Percentiles rank a stretch among this genome's conserved stretches.
These are phyloP conservation scores for Russula lepida DNA, from an alignment of 768 basidiomycete genomes.

Conservation along the genomic window DNA sequence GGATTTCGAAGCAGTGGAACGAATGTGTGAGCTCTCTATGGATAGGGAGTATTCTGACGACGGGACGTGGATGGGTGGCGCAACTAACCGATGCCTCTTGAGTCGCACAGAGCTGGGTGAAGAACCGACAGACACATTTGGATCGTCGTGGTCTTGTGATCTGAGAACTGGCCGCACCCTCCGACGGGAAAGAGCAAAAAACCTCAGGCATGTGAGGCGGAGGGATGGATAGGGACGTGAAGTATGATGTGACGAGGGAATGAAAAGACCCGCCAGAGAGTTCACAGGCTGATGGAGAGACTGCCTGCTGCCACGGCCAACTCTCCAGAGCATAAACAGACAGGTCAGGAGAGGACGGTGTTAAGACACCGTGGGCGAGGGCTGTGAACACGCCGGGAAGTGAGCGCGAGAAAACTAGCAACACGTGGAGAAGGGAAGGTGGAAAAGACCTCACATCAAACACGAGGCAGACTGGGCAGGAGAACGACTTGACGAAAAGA, in stretches of 20 bases:
- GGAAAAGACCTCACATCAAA: constrained; percentile 11
- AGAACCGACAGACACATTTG: background rate
- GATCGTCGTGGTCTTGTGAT: background rate
- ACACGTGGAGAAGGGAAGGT: background rate
- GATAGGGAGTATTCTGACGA: background rate
- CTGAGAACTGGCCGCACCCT: background rate
- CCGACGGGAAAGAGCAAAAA: constrained; percentile 5
- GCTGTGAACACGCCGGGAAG: constrained; percentile 3
- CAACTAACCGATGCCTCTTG: background rate
- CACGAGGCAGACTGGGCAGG: constrained; percentile 1
- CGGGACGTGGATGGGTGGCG: background rate
- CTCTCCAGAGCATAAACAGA: constrained; percentile 72
- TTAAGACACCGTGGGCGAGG: constrained; percentile 30
- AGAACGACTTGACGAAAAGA: background rate
- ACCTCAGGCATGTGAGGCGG: constrained; percentile 23
- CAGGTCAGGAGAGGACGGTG: constrained; percentile 33
- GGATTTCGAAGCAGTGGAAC: background rate
- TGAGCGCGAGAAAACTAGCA: constrained; percentile 2
- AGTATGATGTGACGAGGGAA: constrained; percentile 19
- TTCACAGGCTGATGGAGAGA: constrained; percentile 31
- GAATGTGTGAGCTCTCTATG: background rate
- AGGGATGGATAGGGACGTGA: constrained; percentile 10
- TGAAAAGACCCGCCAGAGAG: constrained; percentile 23
- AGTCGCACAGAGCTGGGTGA: background rate
- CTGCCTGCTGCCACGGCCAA: constrained; percentile 44